These are phyloP conservation scores for Ascocoryne sarcoides DNA, from an alignment of 2,329 filamentous ascomycete genomes.

Conservation along the genomic window DNA sequence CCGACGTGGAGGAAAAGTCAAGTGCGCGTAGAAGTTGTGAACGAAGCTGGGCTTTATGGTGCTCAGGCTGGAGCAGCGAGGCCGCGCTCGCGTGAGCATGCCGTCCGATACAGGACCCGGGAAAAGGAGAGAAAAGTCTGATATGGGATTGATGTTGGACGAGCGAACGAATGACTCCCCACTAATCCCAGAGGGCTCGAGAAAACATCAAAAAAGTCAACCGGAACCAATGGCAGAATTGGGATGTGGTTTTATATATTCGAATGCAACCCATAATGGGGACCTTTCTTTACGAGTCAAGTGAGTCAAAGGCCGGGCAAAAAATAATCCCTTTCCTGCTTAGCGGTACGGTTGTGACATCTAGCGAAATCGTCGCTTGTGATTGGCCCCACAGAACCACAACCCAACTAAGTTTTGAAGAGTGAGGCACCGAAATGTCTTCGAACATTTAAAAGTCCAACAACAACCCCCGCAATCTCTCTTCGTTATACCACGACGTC, in stretches of 20 bases:
- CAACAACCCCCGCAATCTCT: too few species aligned
- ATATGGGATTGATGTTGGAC: not conserved
- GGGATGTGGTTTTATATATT: too few species aligned
- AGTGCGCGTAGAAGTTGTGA: not conserved
- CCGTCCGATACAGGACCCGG: not conserved
- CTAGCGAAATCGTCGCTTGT: not conserved
- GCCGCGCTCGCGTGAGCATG: slow-evolving; percentile 1
- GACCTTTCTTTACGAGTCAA: too few species aligned
- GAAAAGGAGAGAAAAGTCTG: not conserved
- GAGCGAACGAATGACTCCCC: not conserved
- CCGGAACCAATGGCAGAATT: too few species aligned
- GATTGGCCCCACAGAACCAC: too few species aligned
- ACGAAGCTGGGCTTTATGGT: not conserved
- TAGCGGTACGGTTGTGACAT: not conserved
- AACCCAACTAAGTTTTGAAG: too few species aligned
- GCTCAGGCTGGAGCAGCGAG: not conserved
- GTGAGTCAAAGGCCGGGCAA: not conserved
- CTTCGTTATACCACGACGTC: not conserved
- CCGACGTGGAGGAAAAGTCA: not conserved
- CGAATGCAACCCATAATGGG: too few species aligned
- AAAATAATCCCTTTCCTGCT: not conserved
- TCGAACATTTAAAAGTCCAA: too few species aligned
- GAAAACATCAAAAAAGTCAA: not conserved
- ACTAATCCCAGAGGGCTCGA: not conserved
- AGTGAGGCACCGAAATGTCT: too few species aligned